Conservation (phyloP, 805 yeast species). For the Wickerhamomyces pijperi region DNA sequence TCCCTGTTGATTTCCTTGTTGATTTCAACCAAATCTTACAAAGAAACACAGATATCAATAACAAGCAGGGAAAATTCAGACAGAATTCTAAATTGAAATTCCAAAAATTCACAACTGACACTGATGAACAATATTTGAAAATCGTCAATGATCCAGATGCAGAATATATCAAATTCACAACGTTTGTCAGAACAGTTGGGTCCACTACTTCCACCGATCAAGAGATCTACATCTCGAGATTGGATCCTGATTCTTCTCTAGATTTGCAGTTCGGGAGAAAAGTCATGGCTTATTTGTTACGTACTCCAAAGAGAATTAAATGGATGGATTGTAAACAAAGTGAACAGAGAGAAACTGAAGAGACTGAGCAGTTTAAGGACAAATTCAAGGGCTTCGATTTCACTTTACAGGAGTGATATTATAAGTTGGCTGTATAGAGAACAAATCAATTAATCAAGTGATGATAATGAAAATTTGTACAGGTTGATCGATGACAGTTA, state of each 20-base stretch:
- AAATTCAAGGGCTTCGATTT: constrained; percentile 46
- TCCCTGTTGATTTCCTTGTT: constrained; percentile 32
- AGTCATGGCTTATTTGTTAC: constrained; percentile 55
- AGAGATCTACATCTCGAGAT: constrained; percentile 19
- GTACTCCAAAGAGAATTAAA: constrained; percentile 47
- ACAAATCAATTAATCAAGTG: not conserved
- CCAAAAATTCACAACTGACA: constrained; percentile 17
- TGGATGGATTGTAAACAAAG: constrained; percentile 77
- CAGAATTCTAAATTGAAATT: constrained; percentile 35
- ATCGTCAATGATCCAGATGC: constrained; percentile 17
- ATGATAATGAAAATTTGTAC: not conserved
- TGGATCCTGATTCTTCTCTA: constrained; percentile 27
- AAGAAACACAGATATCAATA: constrained; percentile 33
- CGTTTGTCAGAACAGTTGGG: constrained; percentile 24
- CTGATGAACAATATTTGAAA: constrained; percentile 18
- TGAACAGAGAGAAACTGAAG: constrained; percentile 46
- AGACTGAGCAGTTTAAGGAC: constrained; percentile 52
- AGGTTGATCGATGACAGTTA: too few relatives aligned
- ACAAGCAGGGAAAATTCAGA: constrained; percentile 26
- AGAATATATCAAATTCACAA: constrained; percentile 21
- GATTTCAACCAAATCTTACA: constrained; percentile 36
- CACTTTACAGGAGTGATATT: constrained; percentile 15
- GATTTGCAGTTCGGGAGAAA: constrained; percentile 83
- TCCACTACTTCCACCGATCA: constrained; percentile 16
- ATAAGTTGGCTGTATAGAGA: too few relatives aligned